Percentiles rank a stretch among this genome's conserved stretches.
phyloP scores from a whole-genome alignment of 2,329 filamentous ascomycete genomes.

The Trichothecium sympodiale region DNA sequence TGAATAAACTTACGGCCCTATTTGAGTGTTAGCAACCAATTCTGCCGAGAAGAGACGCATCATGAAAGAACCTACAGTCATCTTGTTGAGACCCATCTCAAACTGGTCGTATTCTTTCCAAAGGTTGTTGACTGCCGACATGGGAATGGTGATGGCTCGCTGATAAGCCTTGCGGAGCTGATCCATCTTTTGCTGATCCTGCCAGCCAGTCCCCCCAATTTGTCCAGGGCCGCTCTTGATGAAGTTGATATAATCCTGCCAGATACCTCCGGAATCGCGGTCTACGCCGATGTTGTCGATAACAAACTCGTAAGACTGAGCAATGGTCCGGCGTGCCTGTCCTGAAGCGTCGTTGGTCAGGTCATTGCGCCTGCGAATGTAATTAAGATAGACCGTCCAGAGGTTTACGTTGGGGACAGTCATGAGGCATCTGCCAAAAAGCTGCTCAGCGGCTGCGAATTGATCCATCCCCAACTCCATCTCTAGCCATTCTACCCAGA shows the following conservation, averaged over 20 bases:
- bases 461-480: conserved; percentile 87
- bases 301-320: conserved; percentile 84
- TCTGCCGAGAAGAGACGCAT: neutral
- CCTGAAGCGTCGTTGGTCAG: conserved; percentile 66
- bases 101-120: conserved; percentile 99
- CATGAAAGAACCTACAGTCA: conserved; percentile 50
- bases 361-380: conserved; percentile 85
- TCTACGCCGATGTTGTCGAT: conserved; percentile 84
- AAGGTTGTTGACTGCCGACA: conserved; percentile 66
- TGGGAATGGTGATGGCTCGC: conserved; percentile 77
- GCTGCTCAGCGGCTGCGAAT: conserved; percentile 65
- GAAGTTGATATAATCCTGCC: conserved; percentile 92
- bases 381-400: conserved; percentile 91
- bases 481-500: conserved; percentile 81
- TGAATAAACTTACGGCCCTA: conserved; percentile 90
- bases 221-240: conserved; percentile 79
- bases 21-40: conserved; percentile 7
- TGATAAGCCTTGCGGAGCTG: conserved; percentile 85
- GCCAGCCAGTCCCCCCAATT: conserved; percentile 79
- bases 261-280: conserved; percentile 78
- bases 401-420: conserved; percentile 73
- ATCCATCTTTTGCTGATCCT: conserved; percentile 98
- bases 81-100: conserved; percentile 87
- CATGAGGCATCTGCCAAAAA: conserved; percentile 73
- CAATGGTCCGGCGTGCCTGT: conserved; percentile 66